Conservation (phyloP, 306 rosid genomes). For the Pueraria montana region DNA sequence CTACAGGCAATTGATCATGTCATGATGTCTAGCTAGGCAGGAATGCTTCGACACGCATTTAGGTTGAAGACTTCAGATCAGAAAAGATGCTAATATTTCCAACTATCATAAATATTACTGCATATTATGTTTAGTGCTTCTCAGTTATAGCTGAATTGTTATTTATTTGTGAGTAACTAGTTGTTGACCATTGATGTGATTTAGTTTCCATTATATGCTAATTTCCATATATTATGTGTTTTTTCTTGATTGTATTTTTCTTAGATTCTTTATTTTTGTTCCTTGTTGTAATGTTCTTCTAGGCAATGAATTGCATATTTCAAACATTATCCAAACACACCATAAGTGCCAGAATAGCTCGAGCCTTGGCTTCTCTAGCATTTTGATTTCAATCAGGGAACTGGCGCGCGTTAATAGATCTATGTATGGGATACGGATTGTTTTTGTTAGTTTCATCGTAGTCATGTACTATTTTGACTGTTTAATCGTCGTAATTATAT, state of each 20-base stretch:
- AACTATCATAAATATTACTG: constrained; percentile 18
- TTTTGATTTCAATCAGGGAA: neutral
- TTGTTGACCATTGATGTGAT: constrained; percentile 47
- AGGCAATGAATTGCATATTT: constrained; percentile 28
- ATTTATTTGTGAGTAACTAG: constrained; percentile 32
- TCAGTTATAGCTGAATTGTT: constrained; percentile 39
- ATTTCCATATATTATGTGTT: neutral
- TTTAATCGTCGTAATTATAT: too few species aligned
- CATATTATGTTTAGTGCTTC: constrained; percentile 45
- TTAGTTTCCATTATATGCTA: constrained; percentile 42
- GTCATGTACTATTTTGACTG: neutral
- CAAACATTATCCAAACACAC: neutral
- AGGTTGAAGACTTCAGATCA: constrained; percentile 39
- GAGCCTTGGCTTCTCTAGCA: neutral
- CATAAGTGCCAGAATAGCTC: neutral
- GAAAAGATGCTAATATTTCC: constrained; percentile 43
- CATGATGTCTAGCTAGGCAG: constrained; percentile 84
- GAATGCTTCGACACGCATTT: constrained; percentile 42
- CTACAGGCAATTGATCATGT: constrained; percentile 87
- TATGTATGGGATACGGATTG: neutral
- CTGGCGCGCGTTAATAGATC: neutral
- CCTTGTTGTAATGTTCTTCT: neutral
- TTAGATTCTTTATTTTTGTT: constrained; percentile 24
- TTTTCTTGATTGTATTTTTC: constrained; percentile 36
- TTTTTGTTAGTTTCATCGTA: neutral